Percentiles rank a stretch among this genome's conserved stretches.
Evolutionary conservation across 768 basidiomycete genomes (phyloP).

Genomic region (Daedalea quercina): DNA sequence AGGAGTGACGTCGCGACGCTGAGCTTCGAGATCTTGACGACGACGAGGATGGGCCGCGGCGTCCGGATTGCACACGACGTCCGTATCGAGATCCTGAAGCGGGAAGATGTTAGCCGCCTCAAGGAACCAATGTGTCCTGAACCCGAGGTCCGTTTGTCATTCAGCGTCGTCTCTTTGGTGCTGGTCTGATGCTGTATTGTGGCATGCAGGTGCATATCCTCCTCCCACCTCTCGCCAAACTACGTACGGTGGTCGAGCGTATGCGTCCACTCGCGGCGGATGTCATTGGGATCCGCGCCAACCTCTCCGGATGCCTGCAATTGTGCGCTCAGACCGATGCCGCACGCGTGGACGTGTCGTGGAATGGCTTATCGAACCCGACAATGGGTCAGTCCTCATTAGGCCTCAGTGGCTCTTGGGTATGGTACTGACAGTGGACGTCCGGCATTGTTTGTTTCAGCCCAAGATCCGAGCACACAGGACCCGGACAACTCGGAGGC

Average conservation of each 20-base stretch:
- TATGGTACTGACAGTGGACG: neutral
- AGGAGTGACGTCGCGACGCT: slow-evolving; percentile 76
- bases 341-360: slow-evolving; percentile 74
- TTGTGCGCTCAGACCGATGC: slow-evolving; percentile 60
- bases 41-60: slow-evolving; percentile 54
- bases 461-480: slow-evolving; percentile 17
- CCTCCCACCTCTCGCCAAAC: slow-evolving; percentile 64
- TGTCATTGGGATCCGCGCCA: slow-evolving; percentile 62
- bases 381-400: slow-evolving; percentile 32
- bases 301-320: slow-evolving; percentile 49
- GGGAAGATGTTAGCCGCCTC: slow-evolving; percentile 62
- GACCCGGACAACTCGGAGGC: slow-evolving; percentile 25
- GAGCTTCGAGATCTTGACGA: slow-evolving; percentile 65
- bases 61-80: slow-evolving; percentile 76
- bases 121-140: slow-evolving; percentile 81
- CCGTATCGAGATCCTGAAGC: slow-evolving; percentile 73
- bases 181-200: neutral
- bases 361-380: slow-evolving; percentile 69
- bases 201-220: slow-evolving; percentile 64
- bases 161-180: slow-evolving; percentile 17
- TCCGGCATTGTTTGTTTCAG: slow-evolving; percentile 1
- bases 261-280: slow-evolving; percentile 60
- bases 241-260: slow-evolving; percentile 76
- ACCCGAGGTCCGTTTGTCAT: slow-evolving; percentile 59
- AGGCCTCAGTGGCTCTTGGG: neutral